Evolutionary conservation across 192 early-diverging fungal species (phyloP).

Genomic region (Backusella luteola): DNA sequence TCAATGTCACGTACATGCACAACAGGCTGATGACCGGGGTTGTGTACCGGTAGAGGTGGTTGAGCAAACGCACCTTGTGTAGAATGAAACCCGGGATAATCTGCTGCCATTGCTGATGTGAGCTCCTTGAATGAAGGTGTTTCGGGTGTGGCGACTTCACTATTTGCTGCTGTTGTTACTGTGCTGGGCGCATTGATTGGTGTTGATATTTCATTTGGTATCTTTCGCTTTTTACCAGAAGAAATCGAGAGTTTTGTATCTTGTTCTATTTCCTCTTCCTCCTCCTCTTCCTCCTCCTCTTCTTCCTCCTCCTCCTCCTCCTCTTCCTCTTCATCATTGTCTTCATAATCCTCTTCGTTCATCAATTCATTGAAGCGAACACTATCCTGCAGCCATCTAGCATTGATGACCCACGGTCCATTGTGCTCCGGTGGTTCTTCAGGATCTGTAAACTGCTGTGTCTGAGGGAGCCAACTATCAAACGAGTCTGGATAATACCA

Average conservation of each 20-base stretch:
- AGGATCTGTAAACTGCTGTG: constrained; percentile 61
- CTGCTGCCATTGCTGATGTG: not conserved
- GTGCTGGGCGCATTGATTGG: not conserved
- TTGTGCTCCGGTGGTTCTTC: constrained; percentile 58
- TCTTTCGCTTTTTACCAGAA: not conserved
- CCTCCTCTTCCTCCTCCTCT: not conserved
- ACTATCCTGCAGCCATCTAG: constrained; percentile 78
- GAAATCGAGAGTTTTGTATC: constrained; percentile 1
- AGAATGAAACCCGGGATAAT: not conserved
- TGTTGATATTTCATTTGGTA: not conserved
- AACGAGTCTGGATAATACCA: constrained; percentile 83
- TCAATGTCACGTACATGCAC: constrained; percentile 52
- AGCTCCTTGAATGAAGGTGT: not conserved
- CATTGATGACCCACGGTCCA: constrained; percentile 69
- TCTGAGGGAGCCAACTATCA: constrained; percentile 69
- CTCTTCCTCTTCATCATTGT: not conserved
- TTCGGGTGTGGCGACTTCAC: not conserved
- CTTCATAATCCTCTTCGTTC: constrained; percentile 87
- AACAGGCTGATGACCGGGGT: constrained; percentile 42
- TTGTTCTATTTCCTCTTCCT: not conserved
- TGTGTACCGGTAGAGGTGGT: constrained; percentile 30
- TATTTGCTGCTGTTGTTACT: not conserved
- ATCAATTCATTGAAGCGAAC: constrained; percentile 75
- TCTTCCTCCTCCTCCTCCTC: constrained; percentile 13
- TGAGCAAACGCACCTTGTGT: not conserved